Evolutionary conservation across 345 rosid genomes (phyloP), one percentile per base, ranked within the genome.

Genomic region (Bruguiera gymnorhiza): DNA sequence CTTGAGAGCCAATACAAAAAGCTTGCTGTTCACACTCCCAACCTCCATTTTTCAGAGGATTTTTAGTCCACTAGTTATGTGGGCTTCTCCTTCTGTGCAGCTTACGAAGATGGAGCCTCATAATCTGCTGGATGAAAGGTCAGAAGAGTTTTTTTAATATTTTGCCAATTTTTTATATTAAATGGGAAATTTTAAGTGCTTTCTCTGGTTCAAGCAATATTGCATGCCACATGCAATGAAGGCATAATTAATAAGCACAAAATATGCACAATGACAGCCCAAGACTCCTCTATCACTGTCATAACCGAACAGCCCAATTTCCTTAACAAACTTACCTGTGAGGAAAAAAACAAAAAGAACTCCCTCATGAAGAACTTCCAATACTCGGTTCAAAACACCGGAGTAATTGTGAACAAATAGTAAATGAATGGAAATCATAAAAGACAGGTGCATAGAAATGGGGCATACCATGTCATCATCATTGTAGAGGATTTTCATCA

Each of bases 11-110:
- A 95, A 81, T 32, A 90, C 89, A 73, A 90, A 88, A 81, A 90
- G 98, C 71, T 87, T 92, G 91, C 97, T 92, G 81, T 92, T 92
- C 72, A 95, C 99, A 70, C 90, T 86, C 56, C 98, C 97, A 79
- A 95, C 88, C 80, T 91, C 92, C 97, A 95, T 89, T 70, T 70
- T 86, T 85, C 75, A 95, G 77, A 79, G 99, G 98, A 82, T 70
- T 81, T 86, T 87, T 90, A 50, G 83, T 85, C 99, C 99, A 92
- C 51, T 82, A 69, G 77, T 84, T 82, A 71, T 37, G 43, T 84
- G 87, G 72, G 86, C 89, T 84, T 92, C 99, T 62, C 86, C 94
- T 70, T 89, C 96, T 21, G 86, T 75, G 72, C 98, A 89, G 67
- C 91, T 75, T 79, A 88, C 83, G 81, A 95, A 90, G 85, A 95